Evolutionary conservation across 805 yeast species (phyloP).

Genomic region (Brettanomyces nanus): DNA sequence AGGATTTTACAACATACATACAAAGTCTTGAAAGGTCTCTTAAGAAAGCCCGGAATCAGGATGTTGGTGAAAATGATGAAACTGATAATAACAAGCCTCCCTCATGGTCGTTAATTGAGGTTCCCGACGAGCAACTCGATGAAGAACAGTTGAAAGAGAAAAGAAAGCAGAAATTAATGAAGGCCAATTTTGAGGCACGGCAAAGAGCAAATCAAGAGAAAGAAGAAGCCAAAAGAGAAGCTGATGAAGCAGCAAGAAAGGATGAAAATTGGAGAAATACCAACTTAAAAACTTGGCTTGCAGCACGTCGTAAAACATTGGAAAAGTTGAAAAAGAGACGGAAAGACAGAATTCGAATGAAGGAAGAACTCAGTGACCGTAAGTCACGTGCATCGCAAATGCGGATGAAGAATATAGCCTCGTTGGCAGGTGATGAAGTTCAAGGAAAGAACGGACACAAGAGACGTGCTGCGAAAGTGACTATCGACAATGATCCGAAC

Average conservation of each 20-base stretch:
- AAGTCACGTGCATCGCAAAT: slow-evolving; percentile 88
- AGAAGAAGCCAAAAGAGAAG: slow-evolving; percentile 50
- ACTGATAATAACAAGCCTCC: slow-evolving; percentile 37
- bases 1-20: slow-evolving; percentile 62
- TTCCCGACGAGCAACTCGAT: slow-evolving; percentile 75
- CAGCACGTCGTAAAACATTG: slow-evolving; percentile 55
- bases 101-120: slow-evolving; percentile 64
- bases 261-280: slow-evolving; percentile 72
- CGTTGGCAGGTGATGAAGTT: slow-evolving; percentile 60
- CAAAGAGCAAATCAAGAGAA: slow-evolving; percentile 75
- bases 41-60: slow-evolving; percentile 57
- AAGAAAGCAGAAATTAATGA: slow-evolving; percentile 70
- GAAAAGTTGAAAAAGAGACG: slow-evolving; percentile 49
- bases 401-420: slow-evolving; percentile 86
- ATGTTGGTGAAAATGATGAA: slow-evolving; percentile 48
- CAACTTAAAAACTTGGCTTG: slow-evolving; percentile 76
- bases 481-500: slow-evolving; percentile 83
- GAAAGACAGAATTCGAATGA: slow-evolving; percentile 61
- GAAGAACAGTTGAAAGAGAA: slow-evolving; percentile 83
- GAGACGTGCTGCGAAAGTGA: slow-evolving; percentile 47
- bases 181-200: slow-evolving; percentile 86
- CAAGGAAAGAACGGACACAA: slow-evolving; percentile 18
- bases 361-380: slow-evolving; percentile 75
- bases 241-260: slow-evolving; percentile 50
- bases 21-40: slow-evolving; percentile 58